phyloP scores from a whole-genome alignment of 1,284 basidiomycete species.

The Phenoliferia sp. region DNA sequence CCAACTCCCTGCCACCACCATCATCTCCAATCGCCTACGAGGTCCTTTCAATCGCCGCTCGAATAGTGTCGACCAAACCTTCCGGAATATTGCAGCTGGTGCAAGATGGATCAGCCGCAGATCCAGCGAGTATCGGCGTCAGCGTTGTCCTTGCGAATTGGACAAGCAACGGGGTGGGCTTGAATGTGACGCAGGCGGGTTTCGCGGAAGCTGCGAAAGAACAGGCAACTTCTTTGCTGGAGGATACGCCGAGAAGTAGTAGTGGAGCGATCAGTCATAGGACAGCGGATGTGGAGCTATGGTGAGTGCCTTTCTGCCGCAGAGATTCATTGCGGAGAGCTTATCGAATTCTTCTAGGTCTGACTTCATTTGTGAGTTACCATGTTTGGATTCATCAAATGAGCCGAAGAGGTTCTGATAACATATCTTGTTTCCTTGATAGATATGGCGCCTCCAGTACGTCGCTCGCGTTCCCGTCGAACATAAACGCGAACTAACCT shows the following conservation, averaged over 20 bases:
- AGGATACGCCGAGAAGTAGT: constrained; percentile 46
- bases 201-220: constrained; percentile 17
- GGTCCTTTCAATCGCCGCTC: constrained; percentile 10
- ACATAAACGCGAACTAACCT: not conserved
- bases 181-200: not conserved
- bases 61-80: constrained; percentile 10
- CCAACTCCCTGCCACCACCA: constrained; percentile 33
- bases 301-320: constrained; percentile 17
- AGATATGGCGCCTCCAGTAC: constrained; percentile 28
- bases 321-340: not conserved
- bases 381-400: not conserved
- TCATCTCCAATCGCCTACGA: constrained; percentile 6
- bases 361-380: constrained; percentile 41
- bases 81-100: constrained; percentile 36
- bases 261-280: constrained; percentile 81
- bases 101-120: constrained; percentile 60
- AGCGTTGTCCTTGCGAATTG: constrained; percentile 62
- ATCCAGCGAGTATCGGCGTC: constrained; percentile 78
- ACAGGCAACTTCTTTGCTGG: constrained; percentile 24
- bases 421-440: not conserved
- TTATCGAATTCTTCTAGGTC: not conserved
- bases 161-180: constrained; percentile 6
- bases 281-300: constrained; percentile 48
- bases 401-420: too few species aligned
- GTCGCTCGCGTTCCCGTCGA: too few species aligned